Evolutionary conservation across 345 rosid species (phyloP).

Genomic region (Camelina sativa): DNA sequence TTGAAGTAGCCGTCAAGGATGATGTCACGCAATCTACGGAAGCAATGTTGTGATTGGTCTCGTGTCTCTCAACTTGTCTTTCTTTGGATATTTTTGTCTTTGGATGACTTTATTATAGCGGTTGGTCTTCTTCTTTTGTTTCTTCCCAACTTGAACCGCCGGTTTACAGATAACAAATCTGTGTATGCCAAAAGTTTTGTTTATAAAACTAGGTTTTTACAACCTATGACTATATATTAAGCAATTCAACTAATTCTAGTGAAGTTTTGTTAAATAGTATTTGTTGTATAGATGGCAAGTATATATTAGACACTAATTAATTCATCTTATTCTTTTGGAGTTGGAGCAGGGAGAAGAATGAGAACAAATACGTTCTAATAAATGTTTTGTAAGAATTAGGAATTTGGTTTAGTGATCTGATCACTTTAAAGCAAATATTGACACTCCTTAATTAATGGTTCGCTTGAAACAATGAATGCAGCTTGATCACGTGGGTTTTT

Average conservation of each 20-base stretch:
- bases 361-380: not conserved
- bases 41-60: slow-evolving; percentile 44
- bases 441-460: too few relatives aligned
- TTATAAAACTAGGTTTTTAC: not conserved
- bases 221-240: not conserved
- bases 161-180: slow-evolving; percentile 6
- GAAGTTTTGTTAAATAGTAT: not conserved
- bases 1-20: slow-evolving; percentile 34
- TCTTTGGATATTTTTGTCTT: not conserved
- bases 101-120: not conserved
- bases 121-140: not conserved
- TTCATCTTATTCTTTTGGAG: not conserved
- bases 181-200: not conserved
- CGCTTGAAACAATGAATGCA: too few relatives aligned
- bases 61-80: slow-evolving; percentile 34
- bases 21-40: slow-evolving; percentile 41
- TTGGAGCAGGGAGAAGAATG: not conserved
- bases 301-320: not conserved
- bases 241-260: too few relatives aligned
- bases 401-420: not conserved
- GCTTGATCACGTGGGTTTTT: too few relatives aligned
- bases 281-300: not conserved
- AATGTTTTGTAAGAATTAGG: not conserved
- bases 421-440: not conserved
- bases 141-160: slow-evolving; percentile 6